A percentile compares a stretch with the other conserved stretches of the same genome.
phyloP scores from a whole-genome alignment of 140 eudicot genomes.

The Ambrosia hybrid region DNA sequence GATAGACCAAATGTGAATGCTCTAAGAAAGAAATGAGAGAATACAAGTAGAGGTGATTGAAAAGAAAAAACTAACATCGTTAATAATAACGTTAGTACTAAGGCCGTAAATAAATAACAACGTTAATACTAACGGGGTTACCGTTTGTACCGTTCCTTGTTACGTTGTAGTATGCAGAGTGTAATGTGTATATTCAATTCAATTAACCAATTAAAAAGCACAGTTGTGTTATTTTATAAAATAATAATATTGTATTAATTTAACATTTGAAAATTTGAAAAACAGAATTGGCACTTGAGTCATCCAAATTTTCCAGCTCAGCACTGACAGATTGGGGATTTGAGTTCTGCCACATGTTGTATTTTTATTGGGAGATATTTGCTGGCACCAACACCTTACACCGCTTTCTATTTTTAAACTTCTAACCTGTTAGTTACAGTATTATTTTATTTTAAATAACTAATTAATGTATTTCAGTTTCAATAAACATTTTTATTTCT shows the following conservation, averaged over 20 bases:
- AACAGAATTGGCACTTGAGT: conserved; percentile 1
- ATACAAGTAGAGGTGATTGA: too few species aligned
- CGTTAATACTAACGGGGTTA: too few species aligned
- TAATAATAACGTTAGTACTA: too few species aligned
- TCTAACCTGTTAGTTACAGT: background rate
- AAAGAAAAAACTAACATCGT: too few species aligned
- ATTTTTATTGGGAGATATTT: conserved; percentile 14
- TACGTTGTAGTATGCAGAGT: too few species aligned
- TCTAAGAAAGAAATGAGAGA: too few species aligned
- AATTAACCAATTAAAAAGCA: too few species aligned
- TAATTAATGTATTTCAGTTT: background rate
- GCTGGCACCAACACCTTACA: conserved; percentile 31
- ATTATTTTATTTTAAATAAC: background rate
- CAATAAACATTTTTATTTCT: background rate
- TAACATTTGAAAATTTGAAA: background rate
- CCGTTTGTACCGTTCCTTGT: too few species aligned
- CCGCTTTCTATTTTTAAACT: background rate
- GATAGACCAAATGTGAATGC: too few species aligned
- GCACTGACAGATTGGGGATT: conserved; percentile 27
- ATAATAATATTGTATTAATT: background rate
- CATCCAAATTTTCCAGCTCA: conserved; percentile 30
- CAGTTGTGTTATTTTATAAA: too few species aligned
- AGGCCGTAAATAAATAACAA: too few species aligned
- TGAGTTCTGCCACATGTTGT: conserved; percentile 10
- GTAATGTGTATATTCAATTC: too few species aligned